Base-by-base conservation (phyloP, 805 yeast genomes). In the Pachysolen tannophilus region DNA sequence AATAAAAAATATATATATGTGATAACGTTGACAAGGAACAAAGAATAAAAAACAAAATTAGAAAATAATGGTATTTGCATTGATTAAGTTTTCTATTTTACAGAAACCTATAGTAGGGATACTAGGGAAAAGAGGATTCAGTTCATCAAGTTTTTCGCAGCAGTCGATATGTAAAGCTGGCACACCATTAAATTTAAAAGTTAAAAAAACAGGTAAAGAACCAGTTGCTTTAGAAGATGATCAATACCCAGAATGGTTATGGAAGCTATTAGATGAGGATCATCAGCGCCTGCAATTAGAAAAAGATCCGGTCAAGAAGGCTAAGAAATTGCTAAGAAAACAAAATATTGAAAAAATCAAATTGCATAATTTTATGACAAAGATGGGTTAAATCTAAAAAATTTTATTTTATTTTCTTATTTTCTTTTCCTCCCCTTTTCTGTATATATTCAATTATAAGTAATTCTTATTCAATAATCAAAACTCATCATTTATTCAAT, bases 231-330 rank as follows among this genome's bases (percentile, higher is more conserved):
- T 82, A 36, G 85, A 81, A 42, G 97, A 92, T 54, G 65, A 65
- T 26, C 95, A 88, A 49, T 90, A 90, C 53, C 98, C 98, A 5
- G 83, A 71, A 30, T 90, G 98, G 98, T 67, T 90, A 35, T 92
- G 97, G 97, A 74, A 70, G 5, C 65, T 84, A 32, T 69, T 87
- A 21, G 94, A 88, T 55, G 63, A 71, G 34, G 71, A 72, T 26
- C 72, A 72, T n/a, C 78, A 74, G 49, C 63, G 67, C 38, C 70
- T 64, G 19, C 64, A 70, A 44, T 64, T 81, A 26, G 77, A 72
- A 33, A 65, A 64, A 17, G 74, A 74, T 38, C 84, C 85, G 27
- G 66, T 78, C 33, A 71, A 70, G 61, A 67, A 67, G 44, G 83
- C 90, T 57, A 74, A 82, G 52, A 82, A 73, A 53, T 72, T 75